Percentiles rank a stretch among this genome's conserved stretches.
These are phyloP conservation scores for Solanum virginianum DNA, from an alignment of 257 asterid species.

Conservation along the genomic window DNA sequence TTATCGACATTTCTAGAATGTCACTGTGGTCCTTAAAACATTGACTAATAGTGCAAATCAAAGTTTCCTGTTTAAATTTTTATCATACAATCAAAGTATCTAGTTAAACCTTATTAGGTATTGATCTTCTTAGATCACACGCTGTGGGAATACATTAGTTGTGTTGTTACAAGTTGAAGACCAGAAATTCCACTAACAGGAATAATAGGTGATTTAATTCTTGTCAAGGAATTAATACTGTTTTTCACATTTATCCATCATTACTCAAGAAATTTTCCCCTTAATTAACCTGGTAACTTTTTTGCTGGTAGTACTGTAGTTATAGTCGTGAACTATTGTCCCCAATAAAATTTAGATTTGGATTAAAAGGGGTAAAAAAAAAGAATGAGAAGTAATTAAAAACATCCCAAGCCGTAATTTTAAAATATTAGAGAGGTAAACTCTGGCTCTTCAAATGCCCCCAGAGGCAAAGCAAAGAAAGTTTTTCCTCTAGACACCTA, in stretches of 20 bases:
- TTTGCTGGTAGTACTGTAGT: neutral
- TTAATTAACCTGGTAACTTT: neutral
- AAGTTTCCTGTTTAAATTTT: too few relatives aligned
- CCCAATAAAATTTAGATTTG: neutral
- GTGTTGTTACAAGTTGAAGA: neutral
- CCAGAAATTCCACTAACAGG: neutral
- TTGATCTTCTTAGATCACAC: too few relatives aligned
- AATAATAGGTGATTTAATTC: neutral
- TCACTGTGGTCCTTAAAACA: too few relatives aligned
- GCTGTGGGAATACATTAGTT: too few relatives aligned
- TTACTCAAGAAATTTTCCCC: neutral
- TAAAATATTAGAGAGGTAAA: neutral
- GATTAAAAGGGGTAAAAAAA: neutral
- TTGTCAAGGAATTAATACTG: neutral
- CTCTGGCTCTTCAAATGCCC: neutral
- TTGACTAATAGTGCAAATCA: too few relatives aligned
- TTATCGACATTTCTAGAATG: too few relatives aligned
- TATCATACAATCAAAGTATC: too few relatives aligned
- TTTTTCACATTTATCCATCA: neutral
- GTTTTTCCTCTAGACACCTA: conserved; percentile 6
- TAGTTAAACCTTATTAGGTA: too few relatives aligned
- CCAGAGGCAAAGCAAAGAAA: conserved; percentile 1
- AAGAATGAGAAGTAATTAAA: neutral
- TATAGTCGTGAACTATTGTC: neutral
- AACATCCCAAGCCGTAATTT: neutral